Evolutionary conservation across 2,329 filamentous ascomycete genomes (phyloP).

Genomic region (Endothia cerciana): DNA sequence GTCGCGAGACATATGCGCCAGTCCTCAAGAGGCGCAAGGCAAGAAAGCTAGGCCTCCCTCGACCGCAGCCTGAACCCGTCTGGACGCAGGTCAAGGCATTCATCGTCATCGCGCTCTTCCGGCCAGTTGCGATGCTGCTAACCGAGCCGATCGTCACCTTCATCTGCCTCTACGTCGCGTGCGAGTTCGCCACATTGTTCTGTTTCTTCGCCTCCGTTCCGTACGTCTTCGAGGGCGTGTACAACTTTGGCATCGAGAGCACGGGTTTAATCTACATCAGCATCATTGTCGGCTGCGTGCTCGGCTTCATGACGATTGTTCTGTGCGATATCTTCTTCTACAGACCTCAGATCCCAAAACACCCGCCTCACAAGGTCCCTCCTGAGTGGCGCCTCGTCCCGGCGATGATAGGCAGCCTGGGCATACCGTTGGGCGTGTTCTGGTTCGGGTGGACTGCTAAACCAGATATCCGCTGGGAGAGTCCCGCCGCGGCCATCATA

Average conservation of each 20-base stretch:
- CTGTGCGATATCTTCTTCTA: conserved; percentile 50
- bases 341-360: conserved; percentile 39
- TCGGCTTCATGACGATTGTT: conserved; percentile 47
- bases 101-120: conserved; percentile 47
- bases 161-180: conserved; percentile 53
- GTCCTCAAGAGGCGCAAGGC: conserved; percentile 46
- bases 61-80: conserved; percentile 35
- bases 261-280: conserved; percentile 50
- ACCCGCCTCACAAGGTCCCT: conserved; percentile 42
- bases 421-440: conserved; percentile 58
- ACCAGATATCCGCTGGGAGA: conserved; percentile 51
- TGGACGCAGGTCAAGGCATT: conserved; percentile 39
- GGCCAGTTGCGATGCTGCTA: conserved; percentile 61
- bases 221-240: conserved; percentile 50
- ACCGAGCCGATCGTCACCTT: conserved; percentile 67
- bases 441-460: conserved; percentile 64
- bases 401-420: conserved; percentile 61
- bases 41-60: conserved; percentile 40
- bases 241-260: conserved; percentile 49
- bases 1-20: conserved; percentile 61
- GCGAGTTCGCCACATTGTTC: conserved; percentile 56
- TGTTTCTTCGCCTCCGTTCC: conserved; percentile 57
- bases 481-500: conserved; percentile 54
- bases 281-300: conserved; percentile 49
- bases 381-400: conserved; percentile 63